Base-by-base conservation (phyloP, 495 filamentous ascomycete genomes). In the Daldinia caldariorum region DNA sequence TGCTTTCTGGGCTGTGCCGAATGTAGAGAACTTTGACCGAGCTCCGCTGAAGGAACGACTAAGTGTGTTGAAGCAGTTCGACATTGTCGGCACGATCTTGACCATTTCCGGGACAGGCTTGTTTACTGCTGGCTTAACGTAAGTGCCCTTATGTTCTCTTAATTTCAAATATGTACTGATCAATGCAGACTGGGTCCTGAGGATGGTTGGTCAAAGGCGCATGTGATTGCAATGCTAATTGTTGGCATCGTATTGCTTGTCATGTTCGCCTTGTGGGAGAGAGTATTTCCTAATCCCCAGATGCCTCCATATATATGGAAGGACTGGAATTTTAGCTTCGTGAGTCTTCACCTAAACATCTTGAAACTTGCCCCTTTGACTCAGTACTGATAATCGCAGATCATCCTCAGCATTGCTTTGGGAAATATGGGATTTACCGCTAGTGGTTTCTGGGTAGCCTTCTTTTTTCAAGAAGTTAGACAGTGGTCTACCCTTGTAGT, bases 61-160 rank as follows among this genome's bases (percentile, higher is more conserved):
- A 10, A 69, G 51, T 60, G 74, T 80, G 31, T 31, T 90, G 47
- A 87, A 83, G 73, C 79, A 77, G 58, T 88, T 91, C 74, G 89
- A 91, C 76, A 71, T 87, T 12, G 77, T 90, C 18, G 90, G 89
- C 0, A 89, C 88, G 1, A 70, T 83, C 14, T 72, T 91, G 69
- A 86, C 88, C 18, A 83, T 91, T 54, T 81, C 85, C 54, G 90
- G 90, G 1, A 87, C 89, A 67, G 89, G 88, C 1, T 78, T 90
- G 75, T 87, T 92, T 69, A 89, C 86, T 8, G 85, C 86, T 18
- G 84, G 82, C 8, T 81, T 92, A 58, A 88, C 87, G 88, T 90
- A 76, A 74, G 85, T 83, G 20, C 38, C 32, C 16, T 32, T 34
- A 10, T 16, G 3, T 35, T 14, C n/a, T 58, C 10, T 8, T 16